These are phyloP conservation scores for Thymus mandschuricus DNA, from an alignment of 257 asterid species.

Conservation along the genomic window DNA sequence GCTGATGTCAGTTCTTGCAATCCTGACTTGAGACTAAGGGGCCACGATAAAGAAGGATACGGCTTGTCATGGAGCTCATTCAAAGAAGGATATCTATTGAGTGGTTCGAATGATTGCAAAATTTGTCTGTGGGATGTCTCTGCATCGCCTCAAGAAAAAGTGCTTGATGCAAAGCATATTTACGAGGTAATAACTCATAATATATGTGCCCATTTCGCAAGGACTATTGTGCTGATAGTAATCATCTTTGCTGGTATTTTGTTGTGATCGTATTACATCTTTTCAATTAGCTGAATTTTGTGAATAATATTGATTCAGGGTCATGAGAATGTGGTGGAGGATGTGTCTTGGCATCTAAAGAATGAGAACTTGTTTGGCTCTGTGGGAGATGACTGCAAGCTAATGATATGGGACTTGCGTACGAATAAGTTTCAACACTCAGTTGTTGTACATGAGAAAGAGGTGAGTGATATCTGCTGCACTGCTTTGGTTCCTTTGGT, in stretches of 20 bases:
- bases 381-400: slow-evolving; percentile 94
- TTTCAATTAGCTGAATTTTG: slow-evolving; percentile 13
- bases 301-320: slow-evolving; percentile 51
- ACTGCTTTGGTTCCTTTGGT: slow-evolving; percentile 1
- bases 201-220: background rate
- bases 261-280: background rate
- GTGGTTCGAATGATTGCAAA: slow-evolving; percentile 87
- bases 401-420: slow-evolving; percentile 90
- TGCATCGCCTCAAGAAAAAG: slow-evolving; percentile 62
- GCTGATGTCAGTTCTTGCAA: slow-evolving; percentile 47
- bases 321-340: slow-evolving; percentile 80
- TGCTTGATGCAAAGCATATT: slow-evolving; percentile 59
- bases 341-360: slow-evolving; percentile 88
- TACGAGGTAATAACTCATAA: slow-evolving; percentile 54
- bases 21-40: slow-evolving; percentile 82
- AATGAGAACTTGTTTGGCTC: slow-evolving; percentile 84
- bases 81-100: slow-evolving; percentile 77
- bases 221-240: slow-evolving; percentile 5
- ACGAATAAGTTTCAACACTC: slow-evolving; percentile 80
- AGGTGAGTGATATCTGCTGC: slow-evolving; percentile 47
- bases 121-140: slow-evolving; percentile 90
- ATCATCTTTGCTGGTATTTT: background rate
- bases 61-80: slow-evolving; percentile 93
- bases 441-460: slow-evolving; percentile 73
- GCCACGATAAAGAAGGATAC: slow-evolving; percentile 93